Percentiles rank a stretch among this genome's conserved stretches.
These are phyloP conservation scores for Clarireedia paspali DNA, from an alignment of 2,329 filamentous ascomycete genomes.

Conservation along the genomic window DNA sequence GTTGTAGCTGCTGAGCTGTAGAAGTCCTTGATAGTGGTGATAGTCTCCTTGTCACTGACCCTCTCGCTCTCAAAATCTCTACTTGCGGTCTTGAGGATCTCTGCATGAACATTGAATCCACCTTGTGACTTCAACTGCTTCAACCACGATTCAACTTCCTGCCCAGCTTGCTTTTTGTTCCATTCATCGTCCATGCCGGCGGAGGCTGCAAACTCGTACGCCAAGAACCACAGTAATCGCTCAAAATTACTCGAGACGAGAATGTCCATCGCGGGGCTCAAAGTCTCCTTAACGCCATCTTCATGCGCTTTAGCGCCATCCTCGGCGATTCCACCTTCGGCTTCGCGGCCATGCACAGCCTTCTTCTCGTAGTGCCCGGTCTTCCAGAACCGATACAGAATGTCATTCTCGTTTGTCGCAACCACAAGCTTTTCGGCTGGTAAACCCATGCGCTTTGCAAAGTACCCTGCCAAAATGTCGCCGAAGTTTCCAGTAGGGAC, in stretches of 20 bases:
- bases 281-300: slow-evolving; percentile 79
- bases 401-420: slow-evolving; percentile 96
- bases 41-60: slow-evolving; percentile 57
- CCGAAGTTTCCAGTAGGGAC: slow-evolving; percentile 97
- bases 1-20: slow-evolving; percentile 33
- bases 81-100: slow-evolving; percentile 64
- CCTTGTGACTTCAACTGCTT: slow-evolving; percentile 71
- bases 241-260: slow-evolving; percentile 96
- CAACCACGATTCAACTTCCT: slow-evolving; percentile 73
- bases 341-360: slow-evolving; percentile 47
- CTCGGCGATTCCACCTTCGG: slow-evolving; percentile 44
- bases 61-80: slow-evolving; percentile 75
- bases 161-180: slow-evolving; percentile 62
- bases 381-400: slow-evolving; percentile 91
- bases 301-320: slow-evolving; percentile 55
- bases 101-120: slow-evolving; percentile 71
- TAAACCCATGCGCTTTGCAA: slow-evolving; percentile 83
- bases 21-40: slow-evolving; percentile 54
- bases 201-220: slow-evolving; percentile 58
- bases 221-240: slow-evolving; percentile 86
- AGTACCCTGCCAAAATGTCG: slow-evolving; percentile 88
- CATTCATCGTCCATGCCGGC: slow-evolving; percentile 56
- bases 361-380: slow-evolving; percentile 86
- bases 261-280: slow-evolving; percentile 96
- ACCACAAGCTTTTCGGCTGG: slow-evolving; percentile 83